Evolutionary conservation across 2,329 filamentous ascomycete genomes (phyloP).

Genomic region (Metarhizium anisopliae): DNA sequence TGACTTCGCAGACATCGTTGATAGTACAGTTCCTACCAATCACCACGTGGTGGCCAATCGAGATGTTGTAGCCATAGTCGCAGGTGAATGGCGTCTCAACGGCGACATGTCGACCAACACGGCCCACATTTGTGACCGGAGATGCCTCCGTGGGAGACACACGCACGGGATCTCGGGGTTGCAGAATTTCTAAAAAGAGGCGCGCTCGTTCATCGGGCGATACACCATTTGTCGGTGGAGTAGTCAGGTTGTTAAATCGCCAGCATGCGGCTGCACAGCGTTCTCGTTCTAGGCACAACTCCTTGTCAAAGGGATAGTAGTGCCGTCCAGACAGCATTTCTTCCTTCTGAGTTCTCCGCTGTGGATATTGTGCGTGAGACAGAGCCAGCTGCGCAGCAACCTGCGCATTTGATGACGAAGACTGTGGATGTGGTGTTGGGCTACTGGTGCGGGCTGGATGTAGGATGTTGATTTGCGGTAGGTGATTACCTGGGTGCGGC

Average conservation of each 20-base stretch:
- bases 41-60: constrained; percentile 74
- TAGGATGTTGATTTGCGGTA: constrained; percentile 50
- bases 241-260: constrained; percentile 72
- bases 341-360: constrained; percentile 63
- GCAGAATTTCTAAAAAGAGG: constrained; percentile 63
- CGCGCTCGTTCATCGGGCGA: constrained; percentile 59
- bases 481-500: constrained; percentile 37
- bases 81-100: constrained; percentile 87
- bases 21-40: constrained; percentile 80
- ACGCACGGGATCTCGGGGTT: constrained; percentile 48
- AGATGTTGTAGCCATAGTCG: constrained; percentile 93
- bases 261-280: constrained; percentile 73
- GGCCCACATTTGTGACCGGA: constrained; percentile 45
- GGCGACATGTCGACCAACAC: constrained; percentile 63
- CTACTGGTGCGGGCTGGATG: constrained; percentile 42
- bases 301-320: constrained; percentile 72
- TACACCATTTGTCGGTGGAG: constrained; percentile 63
- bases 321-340: constrained; percentile 76
- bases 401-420: constrained; percentile 33
- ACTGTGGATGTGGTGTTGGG: constrained; percentile 30
- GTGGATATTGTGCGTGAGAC: constrained; percentile 43
- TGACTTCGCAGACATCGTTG: constrained; percentile 76
- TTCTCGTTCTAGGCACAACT: constrained; percentile 76
- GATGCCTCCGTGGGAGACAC: constrained; percentile 46
- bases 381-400: constrained; percentile 51